Evolutionary conservation across 352 stramenopile genomes (phyloP).

Genomic region (Globisporangium apiculatum): DNA sequence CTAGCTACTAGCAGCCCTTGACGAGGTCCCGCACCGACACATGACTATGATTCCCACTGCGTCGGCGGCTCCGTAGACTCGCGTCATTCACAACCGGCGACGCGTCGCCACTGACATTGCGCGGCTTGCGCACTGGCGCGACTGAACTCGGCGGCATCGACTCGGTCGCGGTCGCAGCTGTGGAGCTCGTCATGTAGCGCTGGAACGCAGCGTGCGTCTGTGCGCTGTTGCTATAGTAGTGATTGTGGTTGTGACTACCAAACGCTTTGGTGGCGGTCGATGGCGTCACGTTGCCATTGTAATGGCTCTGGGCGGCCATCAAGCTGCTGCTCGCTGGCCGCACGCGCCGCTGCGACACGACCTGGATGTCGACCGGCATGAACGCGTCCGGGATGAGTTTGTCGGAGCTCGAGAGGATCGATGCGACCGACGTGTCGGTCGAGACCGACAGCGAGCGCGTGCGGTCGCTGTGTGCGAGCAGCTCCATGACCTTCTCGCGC

Average conservation of each 20-base stretch:
- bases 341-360: slow-evolving; percentile 43
- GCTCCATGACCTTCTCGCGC: slow-evolving; percentile 24
- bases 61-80: slow-evolving; percentile 3
- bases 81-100: too few relatives aligned
- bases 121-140: too few relatives aligned
- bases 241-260: slow-evolving; percentile 8
- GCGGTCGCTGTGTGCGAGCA: slow-evolving; percentile 15
- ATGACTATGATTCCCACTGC: slow-evolving; percentile 11
- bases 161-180: slow-evolving; percentile 7
- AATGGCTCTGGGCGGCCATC: slow-evolving; percentile 2
- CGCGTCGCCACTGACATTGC: too few relatives aligned
- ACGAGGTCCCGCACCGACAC: slow-evolving; percentile 19
- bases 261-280: slow-evolving; percentile 11
- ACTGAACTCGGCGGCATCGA: too few relatives aligned
- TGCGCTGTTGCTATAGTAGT: slow-evolving; percentile 14
- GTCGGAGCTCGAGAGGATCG: slow-evolving; percentile 56
- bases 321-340: slow-evolving; percentile 14
- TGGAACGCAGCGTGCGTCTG: slow-evolving; percentile 10
- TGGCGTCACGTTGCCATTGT: slow-evolving; percentile 9
- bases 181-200: slow-evolving; percentile 14
- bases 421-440: slow-evolving; percentile 45
- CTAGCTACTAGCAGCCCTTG: slow-evolving; percentile 1
- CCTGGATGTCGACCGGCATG: slow-evolving; percentile 56
- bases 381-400: slow-evolving; percentile 52
- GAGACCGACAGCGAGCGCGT: slow-evolving; percentile 28